phyloP scores from a whole-genome alignment of 2,329 filamentous ascomycete species.

The Colletotrichum endophyticum region DNA sequence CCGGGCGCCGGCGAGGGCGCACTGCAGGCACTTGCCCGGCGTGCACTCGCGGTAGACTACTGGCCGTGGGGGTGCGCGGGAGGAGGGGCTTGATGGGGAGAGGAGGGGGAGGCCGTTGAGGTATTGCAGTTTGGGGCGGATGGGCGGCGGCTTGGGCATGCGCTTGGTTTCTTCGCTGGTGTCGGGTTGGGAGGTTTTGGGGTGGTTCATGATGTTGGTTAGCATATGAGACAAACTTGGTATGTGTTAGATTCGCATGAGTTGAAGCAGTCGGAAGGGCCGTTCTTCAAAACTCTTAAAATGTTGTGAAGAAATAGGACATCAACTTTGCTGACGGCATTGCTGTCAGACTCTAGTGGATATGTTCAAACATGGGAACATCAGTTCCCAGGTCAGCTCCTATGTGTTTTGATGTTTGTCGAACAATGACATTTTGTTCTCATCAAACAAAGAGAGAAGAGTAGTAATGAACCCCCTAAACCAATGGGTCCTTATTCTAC shows the following conservation, averaged over 20 bases:
- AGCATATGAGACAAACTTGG: background rate
- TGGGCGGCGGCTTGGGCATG: background rate
- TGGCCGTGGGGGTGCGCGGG: background rate
- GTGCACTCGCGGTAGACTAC: background rate
- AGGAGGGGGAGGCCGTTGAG: background rate
- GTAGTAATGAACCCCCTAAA: fast-evolving
- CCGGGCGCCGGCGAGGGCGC: background rate
- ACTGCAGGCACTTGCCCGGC: background rate
- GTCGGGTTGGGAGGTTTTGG: background rate
- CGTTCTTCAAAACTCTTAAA: background rate
- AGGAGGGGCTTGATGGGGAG: background rate
- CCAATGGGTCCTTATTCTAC: background rate
- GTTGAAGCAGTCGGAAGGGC: background rate
- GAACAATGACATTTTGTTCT: fast-evolving
- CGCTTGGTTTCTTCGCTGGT: background rate
- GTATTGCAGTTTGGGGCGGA: background rate
- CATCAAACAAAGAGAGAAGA: background rate
- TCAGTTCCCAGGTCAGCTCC: too few species aligned
- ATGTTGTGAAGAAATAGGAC: background rate
- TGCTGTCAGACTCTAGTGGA: background rate
- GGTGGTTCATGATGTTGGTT: background rate
- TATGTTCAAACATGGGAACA: background rate
- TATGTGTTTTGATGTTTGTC: background rate
- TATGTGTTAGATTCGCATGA: background rate
- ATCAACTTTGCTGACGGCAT: background rate